Conservation (phyloP, 140 eudicot species). For the Anethum foeniculum region DNA sequence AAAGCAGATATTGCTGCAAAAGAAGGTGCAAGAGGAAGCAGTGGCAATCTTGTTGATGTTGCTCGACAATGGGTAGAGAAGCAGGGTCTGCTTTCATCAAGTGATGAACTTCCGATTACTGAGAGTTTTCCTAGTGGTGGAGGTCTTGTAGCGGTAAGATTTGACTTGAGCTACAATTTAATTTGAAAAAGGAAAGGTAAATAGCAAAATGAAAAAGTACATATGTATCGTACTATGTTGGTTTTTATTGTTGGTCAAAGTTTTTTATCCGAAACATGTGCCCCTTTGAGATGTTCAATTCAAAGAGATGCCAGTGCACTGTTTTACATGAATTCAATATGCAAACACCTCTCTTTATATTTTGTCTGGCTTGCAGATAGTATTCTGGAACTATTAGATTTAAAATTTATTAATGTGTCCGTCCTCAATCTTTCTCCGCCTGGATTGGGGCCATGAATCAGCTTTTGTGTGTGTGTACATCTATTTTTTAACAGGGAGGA, state of each 20-base stretch:
- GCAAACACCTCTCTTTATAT: neutral
- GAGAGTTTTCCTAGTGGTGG: slow-evolving; percentile 86
- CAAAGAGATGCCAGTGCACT: neutral
- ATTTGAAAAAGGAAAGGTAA: neutral
- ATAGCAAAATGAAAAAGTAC: neutral
- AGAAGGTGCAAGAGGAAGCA: slow-evolving; percentile 77
- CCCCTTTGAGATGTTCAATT: neutral
- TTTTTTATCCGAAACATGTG: neutral
- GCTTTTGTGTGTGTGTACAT: slow-evolving; percentile 27
- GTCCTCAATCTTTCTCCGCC: slow-evolving; percentile 38
- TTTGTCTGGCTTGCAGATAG: neutral
- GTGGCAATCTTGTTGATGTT: slow-evolving; percentile 94
- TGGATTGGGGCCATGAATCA: slow-evolving; percentile 49
- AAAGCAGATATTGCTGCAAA: slow-evolving; percentile 93
- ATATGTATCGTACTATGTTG: neutral
- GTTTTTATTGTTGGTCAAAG: neutral
- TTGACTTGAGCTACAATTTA: neutral
- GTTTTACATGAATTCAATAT: neutral
- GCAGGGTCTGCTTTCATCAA: slow-evolving; percentile 88
- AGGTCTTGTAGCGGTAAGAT: slow-evolving; percentile 77
- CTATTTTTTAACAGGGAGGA: slow-evolving; percentile 16
- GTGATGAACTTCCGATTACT: slow-evolving; percentile 75
- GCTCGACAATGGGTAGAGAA: slow-evolving; percentile 97
- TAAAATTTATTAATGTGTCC: neutral
- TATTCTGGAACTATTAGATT: neutral